These are phyloP conservation scores for Saksenaea vasiformis DNA, from an alignment of 371 early-diverging fungal genomes.

Conservation along the genomic window DNA sequence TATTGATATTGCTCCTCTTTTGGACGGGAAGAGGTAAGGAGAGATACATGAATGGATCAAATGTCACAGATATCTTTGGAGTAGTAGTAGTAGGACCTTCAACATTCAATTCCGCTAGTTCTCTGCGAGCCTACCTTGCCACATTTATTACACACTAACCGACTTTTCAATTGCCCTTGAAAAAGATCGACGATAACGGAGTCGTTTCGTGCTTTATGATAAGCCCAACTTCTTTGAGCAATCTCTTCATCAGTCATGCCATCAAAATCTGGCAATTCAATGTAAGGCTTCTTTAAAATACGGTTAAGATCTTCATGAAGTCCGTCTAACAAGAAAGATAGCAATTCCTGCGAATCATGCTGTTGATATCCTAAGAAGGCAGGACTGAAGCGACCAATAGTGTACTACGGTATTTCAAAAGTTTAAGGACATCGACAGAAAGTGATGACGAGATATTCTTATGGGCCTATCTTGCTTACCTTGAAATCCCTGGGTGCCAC, in stretches of 20 bases:
- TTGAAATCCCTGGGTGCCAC: conserved; percentile 74
- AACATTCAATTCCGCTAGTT: background rate
- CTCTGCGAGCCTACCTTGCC: conserved; percentile 10
- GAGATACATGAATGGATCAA: conserved; percentile 64
- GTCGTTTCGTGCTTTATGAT: conserved; percentile 50
- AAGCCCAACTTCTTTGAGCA: conserved; percentile 41
- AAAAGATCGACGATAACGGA: conserved; percentile 66
- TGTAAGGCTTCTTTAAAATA: conserved; percentile 62
- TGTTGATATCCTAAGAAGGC: conserved; percentile 58
- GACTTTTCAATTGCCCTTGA: conserved; percentile 68
- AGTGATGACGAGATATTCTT: too few relatives aligned
- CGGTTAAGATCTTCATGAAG: conserved; percentile 62
- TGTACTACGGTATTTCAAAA: conserved; percentile 8
- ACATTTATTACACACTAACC: conserved; percentile 61
- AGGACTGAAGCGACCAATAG: conserved; percentile 47
- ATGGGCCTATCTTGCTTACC: conserved; percentile 18
- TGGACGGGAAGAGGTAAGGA: conserved; percentile 50
- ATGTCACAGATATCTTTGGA: conserved; percentile 48
- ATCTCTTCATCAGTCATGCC: conserved; percentile 53
- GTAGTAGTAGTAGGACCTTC: background rate
- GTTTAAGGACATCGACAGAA: background rate
- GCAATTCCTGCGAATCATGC: conserved; percentile 51
- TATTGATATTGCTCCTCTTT: conserved; percentile 32
- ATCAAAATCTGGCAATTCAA: conserved; percentile 66
- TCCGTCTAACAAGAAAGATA: conserved; percentile 35